Conservation (phyloP, 2,329 filamentous ascomycete species). For the Parastagonospora nodorum region DNA sequence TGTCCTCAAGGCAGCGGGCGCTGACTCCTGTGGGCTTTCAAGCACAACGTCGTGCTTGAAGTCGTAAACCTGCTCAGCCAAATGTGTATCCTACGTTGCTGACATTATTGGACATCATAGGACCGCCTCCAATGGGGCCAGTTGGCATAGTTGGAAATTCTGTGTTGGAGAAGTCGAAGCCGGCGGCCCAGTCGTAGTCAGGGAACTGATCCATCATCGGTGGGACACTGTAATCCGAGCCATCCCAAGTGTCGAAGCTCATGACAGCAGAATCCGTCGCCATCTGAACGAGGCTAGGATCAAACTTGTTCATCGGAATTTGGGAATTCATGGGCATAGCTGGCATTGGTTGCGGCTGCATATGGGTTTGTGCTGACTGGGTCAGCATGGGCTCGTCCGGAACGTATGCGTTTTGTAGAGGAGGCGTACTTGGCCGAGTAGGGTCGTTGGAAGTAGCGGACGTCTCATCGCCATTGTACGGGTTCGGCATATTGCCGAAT, state of each 20-base stretch:
- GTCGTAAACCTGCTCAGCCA: constrained; percentile 14
- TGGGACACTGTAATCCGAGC: constrained; percentile 34
- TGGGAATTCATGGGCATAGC: constrained; percentile 20
- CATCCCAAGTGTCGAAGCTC: constrained; percentile 34
- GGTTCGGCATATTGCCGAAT: constrained; percentile 44
- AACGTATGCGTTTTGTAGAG: constrained; percentile 22
- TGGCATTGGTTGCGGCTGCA: constrained; percentile 21
- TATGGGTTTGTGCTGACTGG: constrained; percentile 19
- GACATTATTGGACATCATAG: constrained; percentile 25
- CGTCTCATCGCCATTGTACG: constrained; percentile 42
- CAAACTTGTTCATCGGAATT: constrained; percentile 31
- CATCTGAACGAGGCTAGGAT: constrained; percentile 29
- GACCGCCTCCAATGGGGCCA: constrained; percentile 18
- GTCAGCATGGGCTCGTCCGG: constrained; percentile 11
- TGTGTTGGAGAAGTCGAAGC: constrained; percentile 40
- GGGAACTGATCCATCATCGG: constrained; percentile 44
- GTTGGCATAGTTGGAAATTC: constrained; percentile 31
- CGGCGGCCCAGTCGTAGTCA: constrained; percentile 46
- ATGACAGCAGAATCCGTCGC: constrained; percentile 26
- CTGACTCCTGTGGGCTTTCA: neutral
- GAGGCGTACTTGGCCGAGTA: constrained; percentile 33
- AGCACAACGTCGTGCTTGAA: neutral
- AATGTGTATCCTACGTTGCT: constrained; percentile 34
- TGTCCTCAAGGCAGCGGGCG: neutral
- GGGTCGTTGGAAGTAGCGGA: constrained; percentile 20